Evolutionary conservation across 768 basidiomycete species (phyloP).

Genomic region (Sarcodon sp.): DNA sequence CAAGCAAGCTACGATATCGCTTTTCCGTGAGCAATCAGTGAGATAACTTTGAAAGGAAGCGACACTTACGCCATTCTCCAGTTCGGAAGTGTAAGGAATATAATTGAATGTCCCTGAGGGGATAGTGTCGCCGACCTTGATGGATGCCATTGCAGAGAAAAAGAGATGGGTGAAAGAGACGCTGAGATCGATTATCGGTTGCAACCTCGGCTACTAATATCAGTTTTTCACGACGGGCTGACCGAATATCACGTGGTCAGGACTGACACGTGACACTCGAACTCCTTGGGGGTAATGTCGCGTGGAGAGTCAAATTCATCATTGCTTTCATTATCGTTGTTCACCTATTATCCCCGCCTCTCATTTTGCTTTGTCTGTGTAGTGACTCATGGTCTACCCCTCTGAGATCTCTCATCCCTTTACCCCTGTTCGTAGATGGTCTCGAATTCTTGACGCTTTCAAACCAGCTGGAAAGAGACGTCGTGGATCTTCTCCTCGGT

Average conservation of each 20-base stretch:
- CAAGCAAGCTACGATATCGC: conserved; percentile 36
- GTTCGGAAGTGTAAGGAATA: conserved; percentile 47
- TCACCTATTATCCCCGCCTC: too few relatives aligned
- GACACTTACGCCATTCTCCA: conserved; percentile 43
- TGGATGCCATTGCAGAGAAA: conserved; percentile 13
- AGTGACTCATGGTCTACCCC: background rate
- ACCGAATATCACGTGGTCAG: too few relatives aligned
- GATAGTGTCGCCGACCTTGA: conserved; percentile 40
- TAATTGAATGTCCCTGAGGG: conserved; percentile 34
- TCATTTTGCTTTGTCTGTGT: too few relatives aligned
- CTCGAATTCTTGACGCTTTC: background rate
- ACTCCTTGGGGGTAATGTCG: too few relatives aligned
- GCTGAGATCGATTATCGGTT: background rate
- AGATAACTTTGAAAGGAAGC: background rate
- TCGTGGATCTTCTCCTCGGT: background rate
- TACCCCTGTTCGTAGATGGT: background rate
- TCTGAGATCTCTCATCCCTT: background rate
- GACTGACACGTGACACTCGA: too few relatives aligned
- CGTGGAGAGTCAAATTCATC: too few relatives aligned
- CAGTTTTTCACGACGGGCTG: too few relatives aligned
- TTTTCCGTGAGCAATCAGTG: background rate
- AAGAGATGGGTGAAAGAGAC: background rate
- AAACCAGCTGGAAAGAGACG: background rate
- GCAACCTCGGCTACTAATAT: background rate
- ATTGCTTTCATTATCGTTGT: too few relatives aligned